phyloP scores from a whole-genome alignment of 2,329 filamentous ascomycete species.

The Botrytis fragariae region DNA sequence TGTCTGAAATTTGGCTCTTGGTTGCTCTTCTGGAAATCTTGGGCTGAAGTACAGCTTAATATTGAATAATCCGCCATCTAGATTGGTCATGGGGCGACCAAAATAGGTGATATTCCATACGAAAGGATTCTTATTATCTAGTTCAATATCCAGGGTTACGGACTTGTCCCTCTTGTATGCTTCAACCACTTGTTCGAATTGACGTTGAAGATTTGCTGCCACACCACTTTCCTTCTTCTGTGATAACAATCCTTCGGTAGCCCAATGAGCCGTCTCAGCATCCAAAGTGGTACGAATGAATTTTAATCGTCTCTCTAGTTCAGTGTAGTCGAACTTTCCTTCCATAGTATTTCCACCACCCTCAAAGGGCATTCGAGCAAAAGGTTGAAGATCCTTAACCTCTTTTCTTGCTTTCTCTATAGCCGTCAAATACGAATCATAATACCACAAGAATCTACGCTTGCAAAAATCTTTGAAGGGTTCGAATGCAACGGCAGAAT shows the following conservation, averaged over 20 bases:
- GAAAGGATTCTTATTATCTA: conserved; percentile 83
- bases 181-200: conserved; percentile 79
- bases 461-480: conserved; percentile 91
- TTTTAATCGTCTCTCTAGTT: conserved; percentile 66
- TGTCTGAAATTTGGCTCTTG: conserved; percentile 77
- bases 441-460: conserved; percentile 93
- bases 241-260: conserved; percentile 60
- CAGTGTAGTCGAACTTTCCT: conserved; percentile 77
- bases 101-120: conserved; percentile 88
- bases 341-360: conserved; percentile 74
- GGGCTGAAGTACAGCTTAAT: conserved; percentile 79
- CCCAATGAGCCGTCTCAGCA: conserved; percentile 71
- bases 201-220: conserved; percentile 76
- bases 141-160: conserved; percentile 69
- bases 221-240: conserved; percentile 69
- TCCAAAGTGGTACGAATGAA: conserved; percentile 69
- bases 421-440: conserved; percentile 75
- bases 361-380: conserved; percentile 88
- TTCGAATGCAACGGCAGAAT: conserved; percentile 63
- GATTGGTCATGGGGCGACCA: conserved; percentile 85
- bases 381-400: conserved; percentile 61
- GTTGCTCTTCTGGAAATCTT: conserved; percentile 83
- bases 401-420: conserved; percentile 65
- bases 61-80: conserved; percentile 86
- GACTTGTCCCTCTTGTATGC: conserved; percentile 69